Evolutionary conservation across 805 yeast genomes (phyloP), one percentile per base, ranked within the genome.

Genomic region (Candida multigemmis): DNA sequence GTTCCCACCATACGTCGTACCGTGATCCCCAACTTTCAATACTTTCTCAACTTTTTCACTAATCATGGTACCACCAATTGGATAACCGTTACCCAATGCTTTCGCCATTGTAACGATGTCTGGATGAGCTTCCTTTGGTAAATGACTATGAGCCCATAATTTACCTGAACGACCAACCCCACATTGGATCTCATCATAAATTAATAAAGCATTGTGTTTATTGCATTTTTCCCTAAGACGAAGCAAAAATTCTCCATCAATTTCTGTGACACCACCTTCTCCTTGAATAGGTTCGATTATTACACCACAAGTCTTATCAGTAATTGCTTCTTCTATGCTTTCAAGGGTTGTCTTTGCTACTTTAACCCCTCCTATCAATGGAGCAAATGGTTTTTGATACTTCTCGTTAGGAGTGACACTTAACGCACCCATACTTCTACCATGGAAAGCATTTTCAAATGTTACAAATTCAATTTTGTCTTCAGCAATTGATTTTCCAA

Each of bases 211-310:
- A 29, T 80, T 74, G 40, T 77, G 66, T 30, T 76, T 67, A 31
- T 60, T 57, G 50, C 96, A 84, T 31, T 81, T 55, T 41, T 70
- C 53, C 40, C 79, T 77, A 48, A 89, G 59, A 26, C 72, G 74
- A 4, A 63, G 47, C 35, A 89, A 63, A 47, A 83, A 86, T 22
- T 75, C 82, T 0, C 55, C 40, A 20, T 70, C 64, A 32, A 84
- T 70, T 12, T 78, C 74, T 44, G 76, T 74, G 12, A 89, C 77
- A 31, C 98, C 98, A 32, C 98, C 97, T 60, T 89, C 98, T 40
- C 97, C 98, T 62, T 91, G 98, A 33, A 91, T 78, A 13, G 98
- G 98, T 57, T 91, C 98, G 20, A 91, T 77, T 30, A 91, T 91
- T 16, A 91, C 91, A 28, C 87, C 98, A 41, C 94, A 84, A 1